Conservation (phyloP, 2,329 filamentous ascomycete genomes). For the Cercospora citrullina region DNA sequence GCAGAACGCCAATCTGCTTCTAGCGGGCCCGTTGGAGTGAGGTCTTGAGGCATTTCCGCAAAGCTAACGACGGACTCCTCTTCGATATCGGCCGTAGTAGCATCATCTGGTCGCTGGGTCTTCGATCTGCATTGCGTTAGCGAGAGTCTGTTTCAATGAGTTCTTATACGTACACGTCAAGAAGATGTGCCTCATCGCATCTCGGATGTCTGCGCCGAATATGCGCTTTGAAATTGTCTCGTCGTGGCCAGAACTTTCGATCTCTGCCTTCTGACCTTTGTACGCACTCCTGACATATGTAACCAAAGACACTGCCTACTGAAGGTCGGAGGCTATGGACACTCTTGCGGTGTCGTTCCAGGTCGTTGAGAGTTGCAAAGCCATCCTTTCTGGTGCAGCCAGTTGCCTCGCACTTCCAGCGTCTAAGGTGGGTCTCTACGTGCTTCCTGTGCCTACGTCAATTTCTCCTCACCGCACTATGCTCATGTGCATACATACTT, state of each 20-base stretch:
- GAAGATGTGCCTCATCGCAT: constrained; percentile 20
- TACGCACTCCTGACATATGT: constrained; percentile 59
- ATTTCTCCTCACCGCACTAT: background rate
- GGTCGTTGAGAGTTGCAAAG: constrained; percentile 78
- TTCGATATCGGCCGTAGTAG: constrained; percentile 7
- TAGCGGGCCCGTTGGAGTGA: background rate
- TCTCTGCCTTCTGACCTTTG: constrained; percentile 53
- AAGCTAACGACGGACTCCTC: background rate
- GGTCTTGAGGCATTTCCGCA: background rate
- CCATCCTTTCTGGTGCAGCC: constrained; percentile 61
- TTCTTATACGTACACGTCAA: constrained; percentile 23
- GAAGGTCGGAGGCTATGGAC: constrained; percentile 57
- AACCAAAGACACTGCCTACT: constrained; percentile 45
- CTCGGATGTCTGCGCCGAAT: constrained; percentile 64
- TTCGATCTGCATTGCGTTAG: constrained; percentile 22
- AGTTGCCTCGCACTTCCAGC: constrained; percentile 60
- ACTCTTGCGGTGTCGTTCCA: constrained; percentile 73
- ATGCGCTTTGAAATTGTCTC: constrained; percentile 86
- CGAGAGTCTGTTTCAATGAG: background rate
- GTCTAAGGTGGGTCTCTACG: constrained; percentile 66
- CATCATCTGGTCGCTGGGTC: constrained; percentile 24
- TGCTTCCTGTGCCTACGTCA: constrained; percentile 64
- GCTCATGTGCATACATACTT: constrained; percentile 21
- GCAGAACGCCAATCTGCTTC: background rate
- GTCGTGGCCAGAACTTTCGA: constrained; percentile 71